A percentile compares a stretch with the other conserved stretches of the same genome.
Evolutionary conservation across 257 asterid genomes (phyloP).

Genomic region (Anisodus tanguticus): DNA sequence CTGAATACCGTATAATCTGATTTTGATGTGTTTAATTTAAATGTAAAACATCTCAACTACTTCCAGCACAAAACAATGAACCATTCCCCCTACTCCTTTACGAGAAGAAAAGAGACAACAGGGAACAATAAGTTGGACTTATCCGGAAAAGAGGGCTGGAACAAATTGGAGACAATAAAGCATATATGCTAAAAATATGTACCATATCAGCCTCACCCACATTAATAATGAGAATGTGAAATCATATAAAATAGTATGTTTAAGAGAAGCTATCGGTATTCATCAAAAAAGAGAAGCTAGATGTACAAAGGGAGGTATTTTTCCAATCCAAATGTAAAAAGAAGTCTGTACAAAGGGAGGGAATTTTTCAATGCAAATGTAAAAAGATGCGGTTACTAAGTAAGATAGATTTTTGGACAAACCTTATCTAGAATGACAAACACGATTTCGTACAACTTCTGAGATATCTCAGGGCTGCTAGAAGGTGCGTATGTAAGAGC

Average conservation of each 20-base stretch:
- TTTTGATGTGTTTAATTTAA: not conserved
- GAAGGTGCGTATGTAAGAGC: slow-evolving; percentile 97
- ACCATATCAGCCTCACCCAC: slow-evolving; percentile 4
- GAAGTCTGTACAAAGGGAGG: not conserved
- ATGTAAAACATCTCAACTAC: not conserved
- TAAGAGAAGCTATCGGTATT: slow-evolving; percentile 8
- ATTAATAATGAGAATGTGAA: slow-evolving; percentile 15
- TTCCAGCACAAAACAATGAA: slow-evolving; percentile 19
- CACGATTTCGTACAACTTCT: slow-evolving; percentile 90
- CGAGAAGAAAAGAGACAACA: not conserved
- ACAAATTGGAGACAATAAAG: not conserved
- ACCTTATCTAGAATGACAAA: slow-evolving; percentile 97
- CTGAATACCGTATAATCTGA: slow-evolving; percentile 3
- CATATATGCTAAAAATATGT: not conserved
- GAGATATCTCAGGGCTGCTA: slow-evolving; percentile 81
- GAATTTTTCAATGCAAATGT: slow-evolving; percentile 19
- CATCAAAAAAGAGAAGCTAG: slow-evolving; percentile 8
- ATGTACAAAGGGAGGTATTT: slow-evolving; percentile 10
- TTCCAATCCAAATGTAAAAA: slow-evolving; percentile 16
- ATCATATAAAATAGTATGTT: slow-evolving; percentile 5
- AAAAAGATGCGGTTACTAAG: slow-evolving; percentile 16
- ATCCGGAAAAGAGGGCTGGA: slow-evolving; percentile 9
- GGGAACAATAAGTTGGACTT: not conserved
- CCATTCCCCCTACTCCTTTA: not conserved
- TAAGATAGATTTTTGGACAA: slow-evolving; percentile 32